Conservation (phyloP, 345 rosid genomes). For the Aquilaria sinensis region DNA sequence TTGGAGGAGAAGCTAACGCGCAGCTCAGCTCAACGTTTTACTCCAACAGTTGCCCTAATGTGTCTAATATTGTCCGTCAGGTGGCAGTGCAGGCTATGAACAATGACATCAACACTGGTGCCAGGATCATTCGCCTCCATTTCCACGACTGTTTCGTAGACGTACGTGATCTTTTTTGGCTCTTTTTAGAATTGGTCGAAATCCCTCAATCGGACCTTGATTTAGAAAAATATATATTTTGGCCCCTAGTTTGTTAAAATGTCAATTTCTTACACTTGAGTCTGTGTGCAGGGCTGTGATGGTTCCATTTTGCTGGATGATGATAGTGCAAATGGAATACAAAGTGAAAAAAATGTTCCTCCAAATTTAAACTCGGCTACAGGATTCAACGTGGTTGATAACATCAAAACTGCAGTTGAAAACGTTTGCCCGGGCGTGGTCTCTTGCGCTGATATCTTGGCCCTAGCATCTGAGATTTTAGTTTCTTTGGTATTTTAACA, state of each 20-base stretch:
- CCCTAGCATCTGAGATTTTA: constrained; percentile 36
- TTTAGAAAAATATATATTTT: not conserved
- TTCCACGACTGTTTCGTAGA: constrained; percentile 39
- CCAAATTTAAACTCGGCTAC: constrained; percentile 26
- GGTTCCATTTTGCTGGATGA: constrained; percentile 45
- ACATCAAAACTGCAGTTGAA: constrained; percentile 46
- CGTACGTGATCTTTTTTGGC: constrained; percentile 2
- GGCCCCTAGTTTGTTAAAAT: not conserved
- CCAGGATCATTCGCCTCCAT: constrained; percentile 26
- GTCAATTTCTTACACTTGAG: too few relatives aligned
- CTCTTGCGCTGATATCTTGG: constrained; percentile 61
- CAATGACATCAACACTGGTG: constrained; percentile 13
- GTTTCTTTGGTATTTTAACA: constrained; percentile 30
- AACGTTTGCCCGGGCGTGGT: constrained; percentile 47
- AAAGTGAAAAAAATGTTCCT: constrained; percentile 27
- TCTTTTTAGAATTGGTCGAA: too few relatives aligned
- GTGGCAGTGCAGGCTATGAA: constrained; percentile 11
- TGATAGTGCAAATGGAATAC: constrained; percentile 11
- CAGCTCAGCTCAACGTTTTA: constrained; percentile 24
- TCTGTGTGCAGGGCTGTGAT: constrained; percentile 40
- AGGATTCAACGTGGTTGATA: constrained; percentile 36
- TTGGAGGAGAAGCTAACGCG: constrained; percentile 12
- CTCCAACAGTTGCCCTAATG: constrained; percentile 19
- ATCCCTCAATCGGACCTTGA: not conserved
- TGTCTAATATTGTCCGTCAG: constrained; percentile 9